Evolutionary conservation across 257 asterid species (phyloP).

Genomic region (Phtheirospermum japonicum): DNA sequence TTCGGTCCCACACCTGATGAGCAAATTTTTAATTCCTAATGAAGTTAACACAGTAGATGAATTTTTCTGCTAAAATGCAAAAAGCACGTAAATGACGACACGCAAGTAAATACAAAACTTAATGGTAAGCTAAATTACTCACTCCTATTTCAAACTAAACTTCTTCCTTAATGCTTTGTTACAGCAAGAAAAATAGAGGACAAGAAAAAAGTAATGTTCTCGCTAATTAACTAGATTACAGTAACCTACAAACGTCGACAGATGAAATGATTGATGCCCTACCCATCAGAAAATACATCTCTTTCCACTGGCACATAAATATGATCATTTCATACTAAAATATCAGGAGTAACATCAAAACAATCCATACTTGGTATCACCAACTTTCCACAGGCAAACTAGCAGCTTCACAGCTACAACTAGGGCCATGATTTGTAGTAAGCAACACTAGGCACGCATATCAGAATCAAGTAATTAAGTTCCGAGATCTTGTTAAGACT

Average conservation of each 20-base stretch:
- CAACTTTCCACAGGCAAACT: not conserved
- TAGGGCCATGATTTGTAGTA: not conserved
- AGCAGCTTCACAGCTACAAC: constrained; percentile 22
- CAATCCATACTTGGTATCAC: no score
- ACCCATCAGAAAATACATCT: constrained; percentile 4
- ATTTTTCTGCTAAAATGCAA: constrained; percentile 23
- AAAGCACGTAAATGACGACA: constrained; percentile 18
- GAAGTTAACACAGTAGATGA: constrained; percentile 24
- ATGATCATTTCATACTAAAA: no score
- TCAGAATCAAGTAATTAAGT: constrained; percentile 8
- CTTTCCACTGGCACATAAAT: no score
- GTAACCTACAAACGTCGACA: constrained; percentile 7
- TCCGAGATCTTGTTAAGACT: constrained; percentile 12
- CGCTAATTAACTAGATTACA: not conserved
- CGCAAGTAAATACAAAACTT: constrained; percentile 5
- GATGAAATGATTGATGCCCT: constrained; percentile 4
- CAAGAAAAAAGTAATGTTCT: not conserved
- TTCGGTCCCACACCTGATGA: constrained; percentile 65
- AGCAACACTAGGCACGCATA: not conserved
- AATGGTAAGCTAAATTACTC: constrained; percentile 1
- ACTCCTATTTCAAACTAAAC: not conserved
- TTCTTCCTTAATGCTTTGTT: not conserved
- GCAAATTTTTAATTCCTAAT: constrained; percentile 21
- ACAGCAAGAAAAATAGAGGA: not conserved
- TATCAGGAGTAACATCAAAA: no score